Conservation (phyloP, 2,329 filamentous ascomycete genomes). For the Cladobotryum protrusum region DNA sequence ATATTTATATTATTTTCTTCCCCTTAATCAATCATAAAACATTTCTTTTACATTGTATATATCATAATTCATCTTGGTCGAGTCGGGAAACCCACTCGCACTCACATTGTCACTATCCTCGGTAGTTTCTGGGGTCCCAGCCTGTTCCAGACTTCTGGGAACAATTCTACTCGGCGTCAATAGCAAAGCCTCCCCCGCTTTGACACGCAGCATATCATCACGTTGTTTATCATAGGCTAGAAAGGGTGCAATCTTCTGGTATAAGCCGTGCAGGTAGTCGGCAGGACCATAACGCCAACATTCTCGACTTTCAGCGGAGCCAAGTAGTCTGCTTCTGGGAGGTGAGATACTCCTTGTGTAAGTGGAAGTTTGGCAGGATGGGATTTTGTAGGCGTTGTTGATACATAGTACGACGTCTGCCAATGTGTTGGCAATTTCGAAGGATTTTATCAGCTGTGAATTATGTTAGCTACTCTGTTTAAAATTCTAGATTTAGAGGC, state of each 20-base stretch:
- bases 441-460: slow-evolving; percentile 5
- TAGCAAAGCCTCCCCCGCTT: slow-evolving; percentile 6
- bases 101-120: background rate
- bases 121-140: background rate
- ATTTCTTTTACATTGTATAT: too few relatives aligned
- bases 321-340: background rate
- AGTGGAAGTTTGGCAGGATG: background rate
- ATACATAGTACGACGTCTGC: slow-evolving; percentile 9
- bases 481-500: background rate
- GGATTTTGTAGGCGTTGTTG: background rate
- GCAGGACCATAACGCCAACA: slow-evolving; percentile 5
- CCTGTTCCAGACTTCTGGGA: background rate
- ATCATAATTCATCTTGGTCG: background rate
- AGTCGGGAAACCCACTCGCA: background rate
- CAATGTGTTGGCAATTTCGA: slow-evolving; percentile 9
- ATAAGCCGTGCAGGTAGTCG: slow-evolving; percentile 7
- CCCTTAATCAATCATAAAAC: too few relatives aligned
- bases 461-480: background rate
- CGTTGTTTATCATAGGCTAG: slow-evolving; percentile 4
- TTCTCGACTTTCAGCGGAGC: background rate
- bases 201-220: slow-evolving; percentile 6
- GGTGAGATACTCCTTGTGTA: background rate
- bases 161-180: slow-evolving; percentile 3
- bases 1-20: too few relatives aligned
- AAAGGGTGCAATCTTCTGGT: slow-evolving; percentile 7